phyloP scores from a whole-genome alignment of 129 eudicot genomes.

The Arctium minus region DNA sequence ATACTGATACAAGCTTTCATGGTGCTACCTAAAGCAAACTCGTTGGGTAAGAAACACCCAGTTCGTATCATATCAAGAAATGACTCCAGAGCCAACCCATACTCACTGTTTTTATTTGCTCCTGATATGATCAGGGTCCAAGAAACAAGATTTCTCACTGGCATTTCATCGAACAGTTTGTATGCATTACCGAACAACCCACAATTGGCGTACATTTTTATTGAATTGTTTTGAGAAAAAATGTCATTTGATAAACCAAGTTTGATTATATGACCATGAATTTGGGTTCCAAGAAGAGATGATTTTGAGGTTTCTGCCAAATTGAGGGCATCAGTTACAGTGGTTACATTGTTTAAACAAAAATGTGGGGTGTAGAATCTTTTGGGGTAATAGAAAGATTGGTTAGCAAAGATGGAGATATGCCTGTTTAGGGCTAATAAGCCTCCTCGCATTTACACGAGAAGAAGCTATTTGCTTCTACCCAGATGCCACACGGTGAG shows the following conservation, averaged over 20 bases:
- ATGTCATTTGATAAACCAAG: constrained; percentile 29
- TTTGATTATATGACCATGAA: constrained; percentile 31
- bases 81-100: constrained; percentile 17
- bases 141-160: constrained; percentile 36
- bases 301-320: constrained; percentile 16
- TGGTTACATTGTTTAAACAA: not conserved
- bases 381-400: constrained; percentile 1
- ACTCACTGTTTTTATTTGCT: constrained; percentile 27
- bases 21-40: constrained; percentile 40
- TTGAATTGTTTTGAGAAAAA: constrained; percentile 23
- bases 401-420: constrained; percentile 3
- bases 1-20: constrained; percentile 22
- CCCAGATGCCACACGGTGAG: not conserved
- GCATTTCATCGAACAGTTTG: constrained; percentile 41
- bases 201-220: constrained; percentile 23
- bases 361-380: constrained; percentile 3
- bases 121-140: constrained; percentile 41
- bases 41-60: constrained; percentile 30
- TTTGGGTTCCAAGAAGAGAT: constrained; percentile 18
- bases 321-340: constrained; percentile 25
- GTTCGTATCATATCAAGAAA: constrained; percentile 33
- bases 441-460: constrained; percentile 16
- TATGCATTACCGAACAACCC: constrained; percentile 15
- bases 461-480: not conserved
- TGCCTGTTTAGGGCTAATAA: constrained; percentile 16